Evolutionary conservation across 2,329 filamentous ascomycete species (phyloP), one percentile per base, ranked within the genome.

Genomic region (Penicillium sp.): DNA sequence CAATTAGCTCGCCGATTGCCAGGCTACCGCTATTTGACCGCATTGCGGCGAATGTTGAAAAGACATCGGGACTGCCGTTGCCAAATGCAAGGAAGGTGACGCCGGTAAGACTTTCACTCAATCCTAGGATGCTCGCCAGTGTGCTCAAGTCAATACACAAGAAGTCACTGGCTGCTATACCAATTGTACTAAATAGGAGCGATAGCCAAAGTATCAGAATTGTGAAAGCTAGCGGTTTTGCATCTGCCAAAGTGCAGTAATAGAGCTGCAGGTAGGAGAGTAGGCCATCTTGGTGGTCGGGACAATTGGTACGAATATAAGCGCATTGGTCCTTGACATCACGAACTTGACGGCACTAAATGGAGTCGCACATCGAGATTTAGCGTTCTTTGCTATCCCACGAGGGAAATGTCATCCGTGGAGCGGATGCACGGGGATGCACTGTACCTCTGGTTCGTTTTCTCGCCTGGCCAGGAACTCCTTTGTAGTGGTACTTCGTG

Each of bases 11-110:
- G 44, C 94, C 94, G 40, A 99, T 86, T 1, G 94, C 94, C 81
- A 99, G 84, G 77, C 92, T 95, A n/a, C 93, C 93, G 71, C 92
- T 97, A 69, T 97, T 91, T 23, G 92, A 96, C 68, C 87, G 88
- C 91, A 99, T 97, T 64, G 94, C 95, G 15, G 94, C 94, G 76
- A 99, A 97, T 2, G 94, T 99, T 62, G 92, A 97, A 75, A 99
- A 99, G 44, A 99, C 92, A 74, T 99, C 94, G 2, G 94, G 94
- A 58, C 93, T 97, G 50, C 94, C 94, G 78, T 99, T 99, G 61
- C 94, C 94, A 75, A 99, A 95, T 8, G 94, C 94, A 50, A 99
- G 78, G 67, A 99, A 96, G 0, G 94, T 99, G 26, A 99, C 95
- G 33, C 94, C 94, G 0, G 94, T 92, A 75, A 99, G 82, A 72